Percentiles rank a stretch among this genome's conserved stretches.
Evolutionary conservation across 2,329 filamentous ascomycete species (phyloP).

Genomic region (Colletotrichum euphorbiae): DNA sequence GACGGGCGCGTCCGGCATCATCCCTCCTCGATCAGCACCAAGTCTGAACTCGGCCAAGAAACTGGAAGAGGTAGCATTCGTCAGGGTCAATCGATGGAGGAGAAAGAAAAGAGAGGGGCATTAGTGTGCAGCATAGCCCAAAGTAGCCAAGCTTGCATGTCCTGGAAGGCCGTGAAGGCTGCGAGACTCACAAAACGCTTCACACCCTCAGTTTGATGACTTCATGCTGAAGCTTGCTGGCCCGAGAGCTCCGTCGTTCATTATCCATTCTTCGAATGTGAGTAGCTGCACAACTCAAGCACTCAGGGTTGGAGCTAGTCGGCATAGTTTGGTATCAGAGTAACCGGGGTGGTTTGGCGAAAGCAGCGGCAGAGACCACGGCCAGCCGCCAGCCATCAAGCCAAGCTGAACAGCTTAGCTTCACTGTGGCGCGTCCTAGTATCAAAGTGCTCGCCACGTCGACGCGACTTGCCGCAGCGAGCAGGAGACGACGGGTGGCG

Average conservation of each 20-base stretch:
- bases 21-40: constrained; percentile 25
- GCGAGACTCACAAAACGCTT: constrained; percentile 12
- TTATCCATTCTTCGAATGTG: background rate
- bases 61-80: background rate
- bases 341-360: background rate
- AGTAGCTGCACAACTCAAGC: background rate
- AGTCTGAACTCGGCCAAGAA: constrained; percentile 18
- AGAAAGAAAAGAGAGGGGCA: constrained; percentile 11
- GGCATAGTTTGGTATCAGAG: constrained; percentile 8
- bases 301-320: constrained; percentile 4
- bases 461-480: background rate
- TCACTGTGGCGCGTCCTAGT: constrained; percentile 6
- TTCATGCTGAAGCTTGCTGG: constrained; percentile 11
- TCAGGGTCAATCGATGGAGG: background rate
- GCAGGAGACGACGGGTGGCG: constrained; percentile 11
- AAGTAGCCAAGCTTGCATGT: constrained; percentile 21
- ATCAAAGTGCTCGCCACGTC: constrained; percentile 5
- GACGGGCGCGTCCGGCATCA: constrained; percentile 26
- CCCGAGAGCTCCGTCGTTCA: background rate
- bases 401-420: constrained; percentile 20
- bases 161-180: constrained; percentile 14
- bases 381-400: constrained; percentile 33
- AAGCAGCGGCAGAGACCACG: constrained; percentile 1
- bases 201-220: constrained; percentile 12
- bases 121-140: background rate